phyloP scores from a whole-genome alignment of 2,329 filamentous ascomycete genomes.

The Pleoardoris graminearum region DNA sequence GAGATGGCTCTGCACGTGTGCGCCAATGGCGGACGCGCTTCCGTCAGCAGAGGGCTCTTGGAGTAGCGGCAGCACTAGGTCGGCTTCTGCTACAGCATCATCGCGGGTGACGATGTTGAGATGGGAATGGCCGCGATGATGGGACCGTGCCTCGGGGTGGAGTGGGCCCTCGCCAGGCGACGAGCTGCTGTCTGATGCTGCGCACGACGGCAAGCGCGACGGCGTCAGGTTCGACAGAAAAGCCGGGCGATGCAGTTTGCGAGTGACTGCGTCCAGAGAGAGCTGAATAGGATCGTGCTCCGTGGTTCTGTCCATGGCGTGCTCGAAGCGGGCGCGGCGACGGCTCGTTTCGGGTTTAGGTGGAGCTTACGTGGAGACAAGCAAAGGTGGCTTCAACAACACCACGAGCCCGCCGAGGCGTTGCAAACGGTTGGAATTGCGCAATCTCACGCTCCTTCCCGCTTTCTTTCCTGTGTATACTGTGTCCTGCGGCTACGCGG shows the following conservation, averaged over 20 bases:
- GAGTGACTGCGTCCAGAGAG: slow-evolving; percentile 39
- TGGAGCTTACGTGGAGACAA: slow-evolving; percentile 7
- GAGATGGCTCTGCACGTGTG: slow-evolving; percentile 31
- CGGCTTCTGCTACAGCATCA: slow-evolving; percentile 37
- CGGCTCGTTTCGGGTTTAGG: slow-evolving; percentile 27
- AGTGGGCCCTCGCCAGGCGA: slow-evolving; percentile 26
- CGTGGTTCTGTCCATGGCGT: slow-evolving; percentile 32
- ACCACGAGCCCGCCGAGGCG: slow-evolving; percentile 18
- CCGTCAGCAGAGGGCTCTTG: slow-evolving; percentile 42
- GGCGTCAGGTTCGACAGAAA: slow-evolving; percentile 44
- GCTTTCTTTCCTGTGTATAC: slow-evolving; percentile 12
- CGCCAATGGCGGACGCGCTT: slow-evolving; percentile 27
- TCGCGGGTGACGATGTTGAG: slow-evolving; percentile 35
- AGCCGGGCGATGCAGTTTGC: slow-evolving; percentile 35
- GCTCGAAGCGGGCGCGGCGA: slow-evolving; percentile 18
- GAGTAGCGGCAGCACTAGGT: slow-evolving; percentile 39
- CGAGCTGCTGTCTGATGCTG: slow-evolving; percentile 42
- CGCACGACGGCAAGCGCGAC: slow-evolving; percentile 43
- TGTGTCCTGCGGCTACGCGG: neutral
- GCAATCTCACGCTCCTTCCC: slow-evolving; percentile 21
- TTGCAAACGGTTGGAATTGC: slow-evolving; percentile 13
- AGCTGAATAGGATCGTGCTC: slow-evolving; percentile 38
- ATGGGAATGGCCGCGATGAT: slow-evolving; percentile 36
- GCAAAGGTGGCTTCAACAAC: slow-evolving; percentile 24
- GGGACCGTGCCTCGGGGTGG: slow-evolving; percentile 35